These are phyloP conservation scores for Komagataella mondaviorum DNA, from an alignment of 805 yeast species.

Conservation along the genomic window DNA sequence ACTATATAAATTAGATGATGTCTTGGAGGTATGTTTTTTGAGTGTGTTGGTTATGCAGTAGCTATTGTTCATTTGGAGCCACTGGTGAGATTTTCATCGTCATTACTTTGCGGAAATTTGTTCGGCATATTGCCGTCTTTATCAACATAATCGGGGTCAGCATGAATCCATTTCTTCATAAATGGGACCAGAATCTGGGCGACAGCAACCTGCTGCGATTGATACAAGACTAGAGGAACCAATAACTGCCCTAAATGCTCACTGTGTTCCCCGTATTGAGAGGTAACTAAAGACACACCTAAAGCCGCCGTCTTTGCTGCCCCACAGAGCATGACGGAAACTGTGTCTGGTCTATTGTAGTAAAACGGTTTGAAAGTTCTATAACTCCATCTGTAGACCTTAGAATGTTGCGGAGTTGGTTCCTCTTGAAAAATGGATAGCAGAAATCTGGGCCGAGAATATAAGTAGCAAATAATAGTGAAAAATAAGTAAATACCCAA, in stretches of 20 bases:
- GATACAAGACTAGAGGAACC: conserved; percentile 77
- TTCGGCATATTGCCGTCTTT: conserved; percentile 3
- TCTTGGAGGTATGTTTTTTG: not conserved
- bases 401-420: conserved; percentile 34
- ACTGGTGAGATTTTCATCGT: not conserved
- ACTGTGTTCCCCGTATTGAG: conserved; percentile 60
- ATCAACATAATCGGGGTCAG: conserved; percentile 7
- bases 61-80: not conserved
- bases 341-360: conserved; percentile 58
- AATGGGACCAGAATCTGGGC: conserved; percentile 60
- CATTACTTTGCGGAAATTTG: not conserved
- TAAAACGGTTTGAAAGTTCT: conserved; percentile 47
- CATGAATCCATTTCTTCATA: conserved; percentile 57
- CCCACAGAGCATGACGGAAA: conserved; percentile 74
- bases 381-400: conserved; percentile 29
- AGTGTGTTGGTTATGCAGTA: not conserved
- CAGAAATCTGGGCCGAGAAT: conserved; percentile 50
- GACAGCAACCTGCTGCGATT: conserved; percentile 73
- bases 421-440: conserved; percentile 24
- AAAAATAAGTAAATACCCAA: conserved; percentile 68
- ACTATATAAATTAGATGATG: not conserved
- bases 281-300: conserved; percentile 57
- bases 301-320: conserved; percentile 91
- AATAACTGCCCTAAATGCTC: conserved; percentile 55
- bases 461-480: conserved; percentile 44